Evolutionary conservation across 2,329 filamentous ascomycete genomes (phyloP), one percentile per base, ranked within the genome.

Genomic region (Coleophoma cylindrospora): DNA sequence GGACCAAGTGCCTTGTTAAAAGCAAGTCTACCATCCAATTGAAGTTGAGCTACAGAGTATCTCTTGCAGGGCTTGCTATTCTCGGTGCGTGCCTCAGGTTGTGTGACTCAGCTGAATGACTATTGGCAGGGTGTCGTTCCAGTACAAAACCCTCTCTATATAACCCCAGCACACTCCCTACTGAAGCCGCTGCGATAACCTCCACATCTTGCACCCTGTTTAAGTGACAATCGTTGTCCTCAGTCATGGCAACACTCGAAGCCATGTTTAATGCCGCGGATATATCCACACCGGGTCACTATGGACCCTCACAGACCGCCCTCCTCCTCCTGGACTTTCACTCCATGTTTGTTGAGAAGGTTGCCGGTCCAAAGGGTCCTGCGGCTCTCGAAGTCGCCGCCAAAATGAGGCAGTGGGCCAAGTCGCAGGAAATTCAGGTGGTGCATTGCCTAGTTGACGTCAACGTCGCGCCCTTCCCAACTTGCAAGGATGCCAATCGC

Each of bases 271-370:
- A 48, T 32, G 5, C 10, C 13, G 21, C 19, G n/a, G 47, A 48
- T 15, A 10, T 6, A 12, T 41, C 47, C 15, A 43, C 36, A 34
- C 61, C 55, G 14, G 54, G 53, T 45, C 53, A 54, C 55, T 61
- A 64, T 46, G 47, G 50, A 10, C 55, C 62, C 10, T 56, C 56
- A 14, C 52, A 66, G 44, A 66, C 64, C 1, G 61, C 61, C 9
- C 45, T 66, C 3, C 54, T 66, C n/a, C 58, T 66, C 10, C 57
- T 66, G 7, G 64, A 66, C 55, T 66, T 64, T 45, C 63, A 66
- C 52, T 49, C 49, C 34, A 34, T 60, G 13, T 51, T 61, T 22
- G 51, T 63, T n/a, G 19, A 55, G 10, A 43, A 46, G 45, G 11
- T 37, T 14, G 43, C 50, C 27, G 58, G 55, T 10, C 41, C 56